These are phyloP conservation scores for Erysimum cheiri DNA, from an alignment of 441 rosid genomes.

Conservation along the genomic window DNA sequence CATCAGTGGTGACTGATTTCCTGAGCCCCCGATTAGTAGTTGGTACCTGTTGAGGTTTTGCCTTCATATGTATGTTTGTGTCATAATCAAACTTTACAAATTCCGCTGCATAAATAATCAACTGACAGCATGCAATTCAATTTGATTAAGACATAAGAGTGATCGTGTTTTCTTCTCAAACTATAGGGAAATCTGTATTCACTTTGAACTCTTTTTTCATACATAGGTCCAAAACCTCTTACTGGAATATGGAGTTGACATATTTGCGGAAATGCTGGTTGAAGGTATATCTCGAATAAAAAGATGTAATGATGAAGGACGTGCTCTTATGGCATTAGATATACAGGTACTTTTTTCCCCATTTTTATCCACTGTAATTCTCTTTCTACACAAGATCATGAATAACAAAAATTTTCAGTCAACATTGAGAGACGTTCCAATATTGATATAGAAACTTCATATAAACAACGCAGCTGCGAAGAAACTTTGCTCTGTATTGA, in stretches of 20 bases:
- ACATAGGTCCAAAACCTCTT: constrained; percentile 83
- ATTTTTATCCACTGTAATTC: not conserved
- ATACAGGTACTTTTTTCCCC: constrained; percentile 66
- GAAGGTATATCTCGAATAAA: constrained; percentile 97
- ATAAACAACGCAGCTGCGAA: constrained; percentile 19
- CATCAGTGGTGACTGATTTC: not conserved
- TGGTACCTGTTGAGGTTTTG: not conserved
- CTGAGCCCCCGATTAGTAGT: not conserved
- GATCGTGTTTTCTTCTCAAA: constrained; percentile 10
- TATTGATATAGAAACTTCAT: not conserved
- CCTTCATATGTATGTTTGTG: not conserved
- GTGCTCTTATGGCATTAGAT: constrained; percentile 95
- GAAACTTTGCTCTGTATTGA: constrained; percentile 5
- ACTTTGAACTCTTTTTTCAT: not conserved
- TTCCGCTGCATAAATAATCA: constrained; percentile 3
- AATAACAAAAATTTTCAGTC: not conserved
- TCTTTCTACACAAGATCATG: constrained; percentile 14
- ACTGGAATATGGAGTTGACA: constrained; percentile 83
- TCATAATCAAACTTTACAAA: not conserved
- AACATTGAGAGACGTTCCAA: not conserved
- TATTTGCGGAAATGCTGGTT: constrained; percentile 85
- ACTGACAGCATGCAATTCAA: not conserved
- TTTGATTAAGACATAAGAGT: constrained; percentile 17
- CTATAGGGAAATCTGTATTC: constrained; percentile 3
- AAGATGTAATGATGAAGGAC: constrained; percentile 95